phyloP scores from a whole-genome alignment of 176 grass and related monocot genomes.

The Musa beccarii region DNA sequence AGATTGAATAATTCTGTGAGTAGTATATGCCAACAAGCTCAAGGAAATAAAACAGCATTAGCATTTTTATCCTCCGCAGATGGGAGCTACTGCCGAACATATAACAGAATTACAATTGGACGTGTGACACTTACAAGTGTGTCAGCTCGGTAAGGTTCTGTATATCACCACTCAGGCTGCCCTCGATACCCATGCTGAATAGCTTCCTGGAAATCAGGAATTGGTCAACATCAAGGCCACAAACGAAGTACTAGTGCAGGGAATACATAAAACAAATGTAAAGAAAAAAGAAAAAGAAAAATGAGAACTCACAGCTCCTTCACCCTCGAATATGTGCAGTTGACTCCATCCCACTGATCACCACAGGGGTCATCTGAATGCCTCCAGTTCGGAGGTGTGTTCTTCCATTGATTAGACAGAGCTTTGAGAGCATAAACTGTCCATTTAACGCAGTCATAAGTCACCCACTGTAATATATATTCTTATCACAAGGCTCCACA shows the following conservation, averaged over 20 bases:
- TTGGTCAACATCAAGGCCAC: background rate
- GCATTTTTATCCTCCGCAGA: too few relatives aligned
- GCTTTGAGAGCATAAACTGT: conserved; percentile 42
- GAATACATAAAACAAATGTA: conserved; percentile 5
- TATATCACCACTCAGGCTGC: conserved; percentile 46
- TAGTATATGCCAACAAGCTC: too few relatives aligned
- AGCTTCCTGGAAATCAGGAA: conserved; percentile 30
- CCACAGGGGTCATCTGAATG: conserved; percentile 48
- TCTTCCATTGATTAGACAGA: conserved; percentile 50
- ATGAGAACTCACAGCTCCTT: conserved; percentile 41
- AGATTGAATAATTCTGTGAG: too few relatives aligned
- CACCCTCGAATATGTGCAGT: conserved; percentile 33
- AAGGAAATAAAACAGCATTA: too few relatives aligned
- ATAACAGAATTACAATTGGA: background rate
- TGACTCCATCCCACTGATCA: conserved; percentile 49
- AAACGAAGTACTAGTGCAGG: too few relatives aligned
- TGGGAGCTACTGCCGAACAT: background rate
- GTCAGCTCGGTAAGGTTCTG: conserved; percentile 41
- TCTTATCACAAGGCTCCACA: too few relatives aligned
- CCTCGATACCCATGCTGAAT: conserved; percentile 42
- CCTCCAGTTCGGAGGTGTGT: conserved; percentile 47
- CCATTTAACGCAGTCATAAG: background rate
- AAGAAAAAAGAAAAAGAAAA: background rate
- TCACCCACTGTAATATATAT: too few relatives aligned
- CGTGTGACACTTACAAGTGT: conserved; percentile 34